phyloP scores from a whole-genome alignment of 2,329 filamentous ascomycete species.

The Ascochyta pisi region DNA sequence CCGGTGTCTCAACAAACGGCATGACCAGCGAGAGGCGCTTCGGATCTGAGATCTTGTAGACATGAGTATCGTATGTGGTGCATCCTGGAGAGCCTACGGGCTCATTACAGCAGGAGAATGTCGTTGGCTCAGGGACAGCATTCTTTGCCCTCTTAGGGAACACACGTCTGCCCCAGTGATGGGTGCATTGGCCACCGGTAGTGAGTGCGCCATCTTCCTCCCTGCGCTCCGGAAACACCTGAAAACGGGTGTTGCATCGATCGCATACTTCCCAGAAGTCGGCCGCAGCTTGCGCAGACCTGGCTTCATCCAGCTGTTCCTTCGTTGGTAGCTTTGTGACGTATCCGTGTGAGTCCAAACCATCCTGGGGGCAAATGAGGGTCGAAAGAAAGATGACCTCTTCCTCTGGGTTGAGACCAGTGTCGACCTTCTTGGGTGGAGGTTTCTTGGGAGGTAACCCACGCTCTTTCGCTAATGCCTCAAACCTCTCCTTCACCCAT shows the following conservation, averaged over 20 bases:
- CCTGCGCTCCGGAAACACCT: slow-evolving; percentile 87
- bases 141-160: slow-evolving; percentile 59
- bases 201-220: slow-evolving; percentile 77
- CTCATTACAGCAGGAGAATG: slow-evolving; percentile 81
- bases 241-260: slow-evolving; percentile 83
- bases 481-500: slow-evolving; percentile 70
- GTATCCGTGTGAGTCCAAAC: slow-evolving; percentile 76
- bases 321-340: slow-evolving; percentile 71
- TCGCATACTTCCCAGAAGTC: slow-evolving; percentile 88
- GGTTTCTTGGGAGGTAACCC: slow-evolving; percentile 47
- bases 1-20: slow-evolving; percentile 81
- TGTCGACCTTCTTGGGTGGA: slow-evolving; percentile 65
- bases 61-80: slow-evolving; percentile 73
- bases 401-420: slow-evolving; percentile 70
- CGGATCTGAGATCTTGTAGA: slow-evolving; percentile 82
- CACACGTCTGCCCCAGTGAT: slow-evolving; percentile 78
- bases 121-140: slow-evolving; percentile 61
- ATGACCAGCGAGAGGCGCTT: slow-evolving; percentile 79
- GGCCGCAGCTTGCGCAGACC: slow-evolving; percentile 68
- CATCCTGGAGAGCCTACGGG: slow-evolving; percentile 80
- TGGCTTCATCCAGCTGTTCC: slow-evolving; percentile 71
- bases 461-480: slow-evolving; percentile 35
- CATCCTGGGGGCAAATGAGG: slow-evolving; percentile 68
- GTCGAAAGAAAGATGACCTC: slow-evolving; percentile 59
- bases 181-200: slow-evolving; percentile 77